A percentile compares a stretch with the other conserved stretches of the same genome.
Evolutionary conservation across 257 asterid species (phyloP).

Genomic region (Solanum lycopersicoides): DNA sequence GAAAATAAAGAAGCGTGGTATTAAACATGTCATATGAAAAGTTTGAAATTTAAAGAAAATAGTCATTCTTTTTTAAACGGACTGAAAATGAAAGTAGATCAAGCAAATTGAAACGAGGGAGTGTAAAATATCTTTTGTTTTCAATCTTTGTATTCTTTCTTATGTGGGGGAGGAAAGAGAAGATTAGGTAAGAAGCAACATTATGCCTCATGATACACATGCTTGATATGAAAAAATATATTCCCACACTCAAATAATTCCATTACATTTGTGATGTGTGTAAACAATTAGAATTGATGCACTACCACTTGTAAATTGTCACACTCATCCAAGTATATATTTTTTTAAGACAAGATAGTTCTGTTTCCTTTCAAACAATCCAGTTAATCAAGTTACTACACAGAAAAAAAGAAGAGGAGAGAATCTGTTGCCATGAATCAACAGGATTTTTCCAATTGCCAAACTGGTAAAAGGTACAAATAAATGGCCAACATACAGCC

Average conservation of each 20-base stretch:
- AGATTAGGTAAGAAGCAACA: neutral
- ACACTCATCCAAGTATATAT: neutral
- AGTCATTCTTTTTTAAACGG: fast-evolving
- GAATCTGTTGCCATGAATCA: neutral
- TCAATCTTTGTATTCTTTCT: neutral
- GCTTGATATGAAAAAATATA: neutral
- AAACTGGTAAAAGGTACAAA: neutral
- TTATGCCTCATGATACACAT: neutral
- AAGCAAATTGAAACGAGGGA: neutral
- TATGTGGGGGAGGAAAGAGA: neutral
- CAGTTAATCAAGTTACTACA: neutral
- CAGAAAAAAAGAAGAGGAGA: neutral
- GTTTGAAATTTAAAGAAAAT: too few species aligned
- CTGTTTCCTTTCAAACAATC: neutral
- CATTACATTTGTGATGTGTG: neutral
- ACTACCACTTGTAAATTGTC: neutral
- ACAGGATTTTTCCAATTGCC: neutral
- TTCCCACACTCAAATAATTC: neutral
- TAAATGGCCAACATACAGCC: neutral
- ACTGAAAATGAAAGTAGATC: too few species aligned
- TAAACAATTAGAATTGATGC: neutral
- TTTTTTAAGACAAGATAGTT: neutral
- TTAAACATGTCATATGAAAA: too few species aligned
- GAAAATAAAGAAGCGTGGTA: neutral
- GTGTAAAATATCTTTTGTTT: neutral